Evolutionary conservation across 352 stramenopile genomes (phyloP), one percentile per base, ranked within the genome.

Genomic region (Phytopythium delawarense): DNA sequence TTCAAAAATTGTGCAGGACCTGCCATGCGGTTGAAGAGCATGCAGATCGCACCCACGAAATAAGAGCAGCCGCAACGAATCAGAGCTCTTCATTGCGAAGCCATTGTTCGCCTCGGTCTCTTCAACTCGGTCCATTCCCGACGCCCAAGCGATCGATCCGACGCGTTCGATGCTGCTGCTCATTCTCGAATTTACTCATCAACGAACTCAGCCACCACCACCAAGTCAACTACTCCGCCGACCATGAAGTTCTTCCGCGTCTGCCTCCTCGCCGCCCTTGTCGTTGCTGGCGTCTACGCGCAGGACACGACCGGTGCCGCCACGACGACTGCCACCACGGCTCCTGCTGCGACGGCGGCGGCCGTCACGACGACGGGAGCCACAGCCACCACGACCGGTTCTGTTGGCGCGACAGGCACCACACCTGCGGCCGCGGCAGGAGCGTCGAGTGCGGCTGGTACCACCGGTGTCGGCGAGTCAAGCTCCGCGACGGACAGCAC

Each of bases 211-310:
- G 55, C 69, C 53, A 48, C 35, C 42, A 48, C 42, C 6, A 39
- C 34, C 34, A 39, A 39, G 34, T 23, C 49, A 35, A 49, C 54
- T n/a, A 50, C 34, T 37, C 13, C 59, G 44, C 30, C 42, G 40
- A 35, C 44, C 18, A 74, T 75, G 68, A 66, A 75, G 53, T 46
- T 75, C 53, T 57, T 64, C 46, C 68, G 58, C 30, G 34, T 66
- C 35, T 50, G 59, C 21, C n/a, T 71, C 30, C 60, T 63, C 28
- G 63, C 55, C 28, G 57, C 68, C 21, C 35, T 75, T 12, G 68
- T 49, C 20, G 13, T 75, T 61, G 69, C 51, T 13, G 57, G 57
- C 30, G 30, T 25, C n/a, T 65, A 25, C 42, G 67, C 64, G 0
- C 67, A 74, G 46, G 61, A 68, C 48, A 53, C 57, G 23, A 48